phyloP scores from a whole-genome alignment of 225 moss, liverwort and hornwort species.

The Sphagnum tenellum region DNA sequence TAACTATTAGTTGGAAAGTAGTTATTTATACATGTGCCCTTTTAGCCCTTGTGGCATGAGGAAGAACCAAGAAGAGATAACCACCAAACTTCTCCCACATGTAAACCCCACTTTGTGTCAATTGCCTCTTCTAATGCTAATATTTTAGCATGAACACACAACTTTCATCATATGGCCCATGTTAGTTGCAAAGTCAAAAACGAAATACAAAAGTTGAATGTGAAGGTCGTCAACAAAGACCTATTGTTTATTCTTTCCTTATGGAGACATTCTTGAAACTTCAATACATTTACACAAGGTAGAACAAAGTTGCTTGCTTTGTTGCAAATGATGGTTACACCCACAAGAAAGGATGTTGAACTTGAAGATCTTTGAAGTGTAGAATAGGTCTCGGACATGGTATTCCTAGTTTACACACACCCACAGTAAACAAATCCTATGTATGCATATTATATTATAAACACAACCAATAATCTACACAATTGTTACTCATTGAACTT shows the following conservation, averaged over 20 bases:
- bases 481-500: no score
- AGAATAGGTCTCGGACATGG: constrained; percentile 96
- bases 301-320: constrained; percentile 99
- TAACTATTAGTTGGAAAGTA: no score
- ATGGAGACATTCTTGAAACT: constrained; percentile 81
- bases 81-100: constrained; percentile 99
- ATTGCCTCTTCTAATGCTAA: constrained; percentile 96
- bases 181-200: constrained; percentile 64
- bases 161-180: constrained; percentile 85
- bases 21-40: constrained; percentile 68
- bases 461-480: no score
- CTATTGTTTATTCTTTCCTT: constrained; percentile 97
- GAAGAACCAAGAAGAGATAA: constrained; percentile 91
- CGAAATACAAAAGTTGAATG: constrained; percentile 42
- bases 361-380: constrained; percentile 96
- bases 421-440: no score
- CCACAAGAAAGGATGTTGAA: constrained; percentile 93
- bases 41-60: constrained; percentile 93
- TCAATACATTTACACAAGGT: constrained; percentile 89
- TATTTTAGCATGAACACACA: constrained; percentile 91
- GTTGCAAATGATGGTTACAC: constrained; percentile 83
- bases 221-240: constrained; percentile 72
- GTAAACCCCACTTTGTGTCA: constrained; percentile 99
- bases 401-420: constrained; percentile 74
- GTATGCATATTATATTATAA: no score